Evolutionary conservation across 2,329 filamentous ascomycete species (phyloP).

Genomic region (Aspergillus fructus): DNA sequence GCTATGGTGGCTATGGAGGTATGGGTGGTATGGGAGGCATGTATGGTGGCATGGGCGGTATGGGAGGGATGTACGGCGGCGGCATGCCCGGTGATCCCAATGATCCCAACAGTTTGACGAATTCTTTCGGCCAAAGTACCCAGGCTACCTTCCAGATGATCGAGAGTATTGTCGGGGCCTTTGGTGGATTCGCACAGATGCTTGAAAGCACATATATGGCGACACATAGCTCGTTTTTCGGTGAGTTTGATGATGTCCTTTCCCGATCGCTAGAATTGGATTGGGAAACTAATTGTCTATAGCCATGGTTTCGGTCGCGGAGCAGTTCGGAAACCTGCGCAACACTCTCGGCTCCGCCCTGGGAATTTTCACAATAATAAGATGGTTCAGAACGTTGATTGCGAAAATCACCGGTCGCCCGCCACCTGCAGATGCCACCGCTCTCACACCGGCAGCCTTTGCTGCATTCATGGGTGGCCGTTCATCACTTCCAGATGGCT

Average conservation of each 20-base stretch:
- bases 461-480: conserved; percentile 78
- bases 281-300: conserved; percentile 4
- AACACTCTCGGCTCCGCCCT: conserved; percentile 91
- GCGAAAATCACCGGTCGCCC: conserved; percentile 92
- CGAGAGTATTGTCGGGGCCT: conserved; percentile 92
- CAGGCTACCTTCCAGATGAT: conserved; percentile 98
- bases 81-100: conserved; percentile 65
- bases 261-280: neutral
- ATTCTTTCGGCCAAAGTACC: conserved; percentile 91
- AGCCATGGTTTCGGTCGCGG: conserved; percentile 98
- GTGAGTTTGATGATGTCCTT: conserved; percentile 54
- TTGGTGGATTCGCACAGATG: conserved; percentile 98
- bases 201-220: conserved; percentile 99
- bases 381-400: conserved; percentile 88
- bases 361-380: conserved; percentile 92
- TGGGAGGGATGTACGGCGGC: conserved; percentile 24
- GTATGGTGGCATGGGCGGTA: neutral
- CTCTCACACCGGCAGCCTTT: conserved; percentile 88
- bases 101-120: conserved; percentile 91
- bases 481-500: conserved; percentile 61
- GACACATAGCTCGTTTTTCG: conserved; percentile 97
- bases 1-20: neutral
- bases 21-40: neutral
- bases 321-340: conserved; percentile 91
- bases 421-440: conserved; percentile 78